Evolutionary conservation across 2,329 filamentous ascomycete species (phyloP), one percentile per base, ranked within the genome.

Genomic region (Diplocarpon mali): DNA sequence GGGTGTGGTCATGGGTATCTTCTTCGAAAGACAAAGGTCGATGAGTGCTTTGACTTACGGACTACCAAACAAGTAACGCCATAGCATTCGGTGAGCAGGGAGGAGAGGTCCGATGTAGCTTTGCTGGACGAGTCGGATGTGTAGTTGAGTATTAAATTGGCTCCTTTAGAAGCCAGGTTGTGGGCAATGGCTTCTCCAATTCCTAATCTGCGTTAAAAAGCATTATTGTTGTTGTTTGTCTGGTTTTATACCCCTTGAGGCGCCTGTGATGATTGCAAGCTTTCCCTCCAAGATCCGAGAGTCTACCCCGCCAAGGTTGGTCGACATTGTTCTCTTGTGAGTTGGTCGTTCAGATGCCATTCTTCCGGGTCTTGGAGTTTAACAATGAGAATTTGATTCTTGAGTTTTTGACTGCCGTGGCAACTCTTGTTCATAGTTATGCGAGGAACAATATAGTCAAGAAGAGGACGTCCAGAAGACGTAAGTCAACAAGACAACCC

Each of bases 181-280:
- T 76, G 72, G 38, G 80, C 79, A 44, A 74, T 72, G 35, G 69
- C 67, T 40, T 63, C 63, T 36, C 85, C 85, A 57, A 92, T 90
- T 53, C 85, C 85, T 87, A 52, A 12, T 8, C 0, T 17, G 1
- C 38, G 28, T 45, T 13, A 52, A 40, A 35, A 10, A 30, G 11
- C 13, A 16, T 35, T n/a, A 13, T 24, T 15, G 13, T 14, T 24
- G 10, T 7, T 12, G 14, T 11, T 34, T 32, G 6, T 43, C 39
- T 34, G 24, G 31, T 44, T 35, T 46, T 56, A 50, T 69, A 85
- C 85, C 84, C 69, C 86, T 69, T 46, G 85, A 87, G 48, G 79
- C 83, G 45, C 86, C 86, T 1, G 86, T 92, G 38, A 92, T 71
- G 53, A 93, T 80, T 42, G 76, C 85, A 41, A 89, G 70, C 63